Percentiles rank a stretch among this genome's conserved stretches.
Evolutionary conservation across 352 stramenopile genomes (phyloP).

Genomic region (Globisporangium radiosum): DNA sequence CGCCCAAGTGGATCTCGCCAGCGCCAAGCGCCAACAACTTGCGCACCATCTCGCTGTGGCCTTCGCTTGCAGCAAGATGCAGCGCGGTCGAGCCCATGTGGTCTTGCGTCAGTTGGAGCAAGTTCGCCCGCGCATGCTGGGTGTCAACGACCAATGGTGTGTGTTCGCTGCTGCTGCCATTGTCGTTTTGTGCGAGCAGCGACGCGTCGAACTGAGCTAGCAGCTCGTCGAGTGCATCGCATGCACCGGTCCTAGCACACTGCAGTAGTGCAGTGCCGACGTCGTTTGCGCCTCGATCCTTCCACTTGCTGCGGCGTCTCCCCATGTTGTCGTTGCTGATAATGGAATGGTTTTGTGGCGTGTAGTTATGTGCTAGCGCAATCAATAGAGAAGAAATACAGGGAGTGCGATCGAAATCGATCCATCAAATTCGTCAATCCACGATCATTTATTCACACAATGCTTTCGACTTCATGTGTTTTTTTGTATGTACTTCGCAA

Average conservation of each 20-base stretch:
- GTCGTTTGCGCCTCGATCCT: constrained; percentile 29
- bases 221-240: constrained; percentile 22
- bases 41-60: constrained; percentile 35
- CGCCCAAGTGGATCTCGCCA: constrained; percentile 53
- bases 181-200: not conserved
- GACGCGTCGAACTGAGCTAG: constrained; percentile 15
- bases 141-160: not conserved
- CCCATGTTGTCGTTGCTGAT: constrained; percentile 27
- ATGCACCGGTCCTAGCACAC: constrained; percentile 36
- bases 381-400: too few relatives aligned
- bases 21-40: constrained; percentile 38
- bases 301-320: constrained; percentile 27
- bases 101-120: constrained; percentile 61
- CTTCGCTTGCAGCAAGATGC: constrained; percentile 58
- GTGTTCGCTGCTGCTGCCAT: not conserved
- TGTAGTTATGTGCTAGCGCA: too few relatives aligned
- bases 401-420: too few relatives aligned
- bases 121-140: constrained; percentile 20
- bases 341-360: too few relatives aligned
- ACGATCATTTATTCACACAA: too few relatives aligned
- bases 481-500: too few relatives aligned
- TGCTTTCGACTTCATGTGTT: too few relatives aligned
- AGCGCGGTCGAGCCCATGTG: constrained; percentile 58
- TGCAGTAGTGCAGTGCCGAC: constrained; percentile 39
- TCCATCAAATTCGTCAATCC: too few relatives aligned